Percentiles rank a stretch among this genome's conserved stretches.
Conservation (phyloP, 225 moss, liverwort and hornwort species). For the Bryoerythrophyllum caledonicum region DNA sequence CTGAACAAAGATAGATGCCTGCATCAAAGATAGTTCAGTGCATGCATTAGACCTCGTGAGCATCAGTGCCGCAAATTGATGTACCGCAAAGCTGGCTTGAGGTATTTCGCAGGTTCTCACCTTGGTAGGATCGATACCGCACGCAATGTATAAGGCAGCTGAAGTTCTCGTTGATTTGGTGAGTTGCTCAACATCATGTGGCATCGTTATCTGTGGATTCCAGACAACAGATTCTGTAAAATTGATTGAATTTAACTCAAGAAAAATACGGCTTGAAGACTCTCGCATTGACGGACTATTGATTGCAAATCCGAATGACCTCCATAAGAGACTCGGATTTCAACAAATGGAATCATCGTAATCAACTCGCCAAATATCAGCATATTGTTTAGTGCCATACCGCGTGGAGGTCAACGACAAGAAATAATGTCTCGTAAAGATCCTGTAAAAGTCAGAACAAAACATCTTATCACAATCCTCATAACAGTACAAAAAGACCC, state of each 20-base stretch:
- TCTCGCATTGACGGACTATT: not conserved
- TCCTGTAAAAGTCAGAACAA: constrained; percentile 54
- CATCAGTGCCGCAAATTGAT: constrained; percentile 18
- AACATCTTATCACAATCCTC: constrained; percentile 2
- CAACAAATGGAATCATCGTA: constrained; percentile 9
- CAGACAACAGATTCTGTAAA: not conserved
- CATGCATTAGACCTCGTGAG: constrained; percentile 1
- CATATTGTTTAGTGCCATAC: constrained; percentile 41
- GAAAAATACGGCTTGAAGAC: not conserved
- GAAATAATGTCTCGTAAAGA: constrained; percentile 90
- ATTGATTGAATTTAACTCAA: not conserved
- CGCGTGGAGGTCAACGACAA: constrained; percentile 98
- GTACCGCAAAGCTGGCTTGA: not conserved
- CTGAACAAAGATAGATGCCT: constrained; percentile 96
- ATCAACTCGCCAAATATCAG: constrained; percentile 12
- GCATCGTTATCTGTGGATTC: constrained; percentile 71
- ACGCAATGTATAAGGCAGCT: constrained; percentile 93
- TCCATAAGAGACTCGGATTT: not conserved
- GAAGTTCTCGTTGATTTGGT: constrained; percentile 76
- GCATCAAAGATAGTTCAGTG: constrained; percentile 21
- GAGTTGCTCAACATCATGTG: constrained; percentile 83
- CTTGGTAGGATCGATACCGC: constrained; percentile 93
- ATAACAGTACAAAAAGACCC: constrained; percentile 4
- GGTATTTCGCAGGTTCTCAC: constrained; percentile 20
- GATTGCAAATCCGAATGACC: not conserved